Evolutionary conservation across 306 rosid species (phyloP).

Genomic region (Citrullus mucosospermus): DNA sequence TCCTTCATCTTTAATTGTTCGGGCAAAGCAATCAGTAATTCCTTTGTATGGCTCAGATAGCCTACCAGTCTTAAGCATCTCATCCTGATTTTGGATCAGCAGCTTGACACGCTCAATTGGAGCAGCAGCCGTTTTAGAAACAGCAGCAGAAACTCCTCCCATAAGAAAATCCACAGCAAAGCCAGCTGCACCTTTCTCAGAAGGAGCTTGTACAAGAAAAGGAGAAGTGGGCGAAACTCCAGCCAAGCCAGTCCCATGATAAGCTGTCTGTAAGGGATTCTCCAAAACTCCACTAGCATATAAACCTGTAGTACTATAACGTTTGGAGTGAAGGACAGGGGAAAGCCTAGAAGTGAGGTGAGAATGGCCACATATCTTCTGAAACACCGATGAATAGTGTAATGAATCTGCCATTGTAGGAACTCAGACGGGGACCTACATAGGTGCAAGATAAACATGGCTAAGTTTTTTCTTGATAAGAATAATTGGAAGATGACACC

Average conservation of each 20-base stretch:
- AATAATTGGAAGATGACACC: neutral
- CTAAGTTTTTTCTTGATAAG: neutral
- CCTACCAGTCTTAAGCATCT: constrained; percentile 67
- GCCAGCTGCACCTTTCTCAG: constrained; percentile 46
- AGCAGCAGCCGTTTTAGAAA: constrained; percentile 85
- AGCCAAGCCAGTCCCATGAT: constrained; percentile 29
- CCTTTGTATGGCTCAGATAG: constrained; percentile 82
- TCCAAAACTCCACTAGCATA: constrained; percentile 32
- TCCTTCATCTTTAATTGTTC: constrained; percentile 82
- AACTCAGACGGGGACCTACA: constrained; percentile 33
- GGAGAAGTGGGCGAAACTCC: constrained; percentile 18
- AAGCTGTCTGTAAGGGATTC: constrained; percentile 12
- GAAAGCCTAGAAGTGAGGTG: constrained; percentile 51
- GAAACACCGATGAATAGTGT: constrained; percentile 51
- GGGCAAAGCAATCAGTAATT: constrained; percentile 62
- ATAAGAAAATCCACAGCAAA: constrained; percentile 62
- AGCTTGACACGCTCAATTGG: constrained; percentile 80
- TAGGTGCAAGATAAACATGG: constrained; percentile 7
- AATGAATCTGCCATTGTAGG: constrained; percentile 59
- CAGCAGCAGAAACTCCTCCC: constrained; percentile 97
- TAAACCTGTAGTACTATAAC: constrained; percentile 14
- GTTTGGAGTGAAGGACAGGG: constrained; percentile 22
- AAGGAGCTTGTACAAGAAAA: constrained; percentile 42
- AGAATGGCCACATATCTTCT: constrained; percentile 61
- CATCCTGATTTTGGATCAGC: constrained; percentile 82